A percentile compares a stretch with the other conserved stretches of the same genome.
phyloP scores from a whole-genome alignment of 1,284 basidiomycete species.

The Farysia itapuensis region DNA sequence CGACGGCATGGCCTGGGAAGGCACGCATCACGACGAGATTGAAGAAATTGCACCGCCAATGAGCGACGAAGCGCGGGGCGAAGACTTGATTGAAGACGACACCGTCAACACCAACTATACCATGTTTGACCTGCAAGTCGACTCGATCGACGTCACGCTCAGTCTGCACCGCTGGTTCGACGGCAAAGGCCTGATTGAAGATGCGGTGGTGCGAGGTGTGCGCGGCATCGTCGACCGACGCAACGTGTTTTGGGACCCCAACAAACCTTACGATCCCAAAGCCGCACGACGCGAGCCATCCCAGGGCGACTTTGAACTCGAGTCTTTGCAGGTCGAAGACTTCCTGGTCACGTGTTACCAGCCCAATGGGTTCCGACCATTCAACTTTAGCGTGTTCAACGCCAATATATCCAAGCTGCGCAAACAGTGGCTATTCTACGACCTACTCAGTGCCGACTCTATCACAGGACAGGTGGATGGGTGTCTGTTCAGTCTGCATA shows the following conservation, averaged over 20 bases:
- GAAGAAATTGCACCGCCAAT: conserved; percentile 53
- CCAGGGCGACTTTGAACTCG: conserved; percentile 88
- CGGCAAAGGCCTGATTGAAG: conserved; percentile 87
- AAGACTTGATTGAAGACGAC: conserved; percentile 38
- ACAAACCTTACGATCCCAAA: conserved; percentile 75
- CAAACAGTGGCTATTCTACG: conserved; percentile 94
- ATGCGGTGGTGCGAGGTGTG: conserved; percentile 89
- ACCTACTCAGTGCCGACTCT: conserved; percentile 76
- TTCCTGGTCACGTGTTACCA: conserved; percentile 93
- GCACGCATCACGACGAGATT: conserved; percentile 48
- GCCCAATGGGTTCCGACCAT: conserved; percentile 83
- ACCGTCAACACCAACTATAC: conserved; percentile 55
- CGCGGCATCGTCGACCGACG: conserved; percentile 89
- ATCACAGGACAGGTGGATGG: conserved; percentile 98
- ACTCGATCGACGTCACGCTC: conserved; percentile 94
- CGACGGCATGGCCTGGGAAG: conserved; percentile 55
- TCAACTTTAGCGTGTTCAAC: conserved; percentile 88
- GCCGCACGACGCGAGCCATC: conserved; percentile 74
- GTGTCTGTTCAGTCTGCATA: conserved; percentile 93
- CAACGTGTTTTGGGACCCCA: conserved; percentile 82
- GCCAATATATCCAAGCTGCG: conserved; percentile 83
- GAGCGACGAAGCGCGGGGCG: conserved; percentile 39
- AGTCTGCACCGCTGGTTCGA: conserved; percentile 91
- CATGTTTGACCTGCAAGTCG: conserved; percentile 62
- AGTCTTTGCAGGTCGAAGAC: conserved; percentile 85